These are phyloP conservation scores for Tolypocladium endophyticum DNA, from an alignment of 2,329 filamentous ascomycete species.

Conservation along the genomic window DNA sequence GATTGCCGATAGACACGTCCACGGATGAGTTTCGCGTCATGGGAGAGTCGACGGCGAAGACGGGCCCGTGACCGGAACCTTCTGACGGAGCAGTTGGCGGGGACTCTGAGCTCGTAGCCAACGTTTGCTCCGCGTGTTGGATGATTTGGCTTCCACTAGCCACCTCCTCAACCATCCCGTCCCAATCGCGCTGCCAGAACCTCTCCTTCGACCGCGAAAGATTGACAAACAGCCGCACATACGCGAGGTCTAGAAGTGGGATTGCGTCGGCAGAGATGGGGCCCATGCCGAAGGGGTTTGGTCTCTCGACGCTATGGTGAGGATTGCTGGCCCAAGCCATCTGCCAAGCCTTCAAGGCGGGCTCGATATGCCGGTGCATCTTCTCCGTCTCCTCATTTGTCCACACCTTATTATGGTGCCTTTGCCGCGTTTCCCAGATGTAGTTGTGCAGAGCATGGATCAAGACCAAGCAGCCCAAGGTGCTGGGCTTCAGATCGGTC, in stretches of 20 bases:
- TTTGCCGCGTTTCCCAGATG: constrained; percentile 92
- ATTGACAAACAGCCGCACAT: constrained; percentile 86
- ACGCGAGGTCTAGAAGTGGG: constrained; percentile 81
- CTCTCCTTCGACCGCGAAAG: constrained; percentile 86
- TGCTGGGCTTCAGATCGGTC: constrained; percentile 68
- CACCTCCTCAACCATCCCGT: constrained; percentile 80
- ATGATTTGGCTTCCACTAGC: constrained; percentile 66
- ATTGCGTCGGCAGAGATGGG: constrained; percentile 86
- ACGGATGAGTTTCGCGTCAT: constrained; percentile 38
- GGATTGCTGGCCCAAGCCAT: constrained; percentile 82
- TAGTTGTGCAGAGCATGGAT: constrained; percentile 96
- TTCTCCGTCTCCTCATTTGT: constrained; percentile 86
- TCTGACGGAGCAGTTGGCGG: constrained; percentile 26
- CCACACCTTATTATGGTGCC: constrained; percentile 82
- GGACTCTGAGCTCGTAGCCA: constrained; percentile 36
- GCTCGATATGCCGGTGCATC: constrained; percentile 93
- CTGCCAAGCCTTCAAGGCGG: constrained; percentile 89
- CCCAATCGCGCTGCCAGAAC: constrained; percentile 90
- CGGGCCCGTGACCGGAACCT: constrained; percentile 31
- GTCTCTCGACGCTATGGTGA: constrained; percentile 71
- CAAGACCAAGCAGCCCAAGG: constrained; percentile 81
- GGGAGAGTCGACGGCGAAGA: constrained; percentile 42
- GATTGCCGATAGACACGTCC: constrained; percentile 23
- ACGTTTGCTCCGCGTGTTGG: constrained; percentile 58
- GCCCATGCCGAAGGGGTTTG: constrained; percentile 71